Base-by-base conservation (phyloP, 805 yeast species). In the Ogataea ganodermae region DNA sequence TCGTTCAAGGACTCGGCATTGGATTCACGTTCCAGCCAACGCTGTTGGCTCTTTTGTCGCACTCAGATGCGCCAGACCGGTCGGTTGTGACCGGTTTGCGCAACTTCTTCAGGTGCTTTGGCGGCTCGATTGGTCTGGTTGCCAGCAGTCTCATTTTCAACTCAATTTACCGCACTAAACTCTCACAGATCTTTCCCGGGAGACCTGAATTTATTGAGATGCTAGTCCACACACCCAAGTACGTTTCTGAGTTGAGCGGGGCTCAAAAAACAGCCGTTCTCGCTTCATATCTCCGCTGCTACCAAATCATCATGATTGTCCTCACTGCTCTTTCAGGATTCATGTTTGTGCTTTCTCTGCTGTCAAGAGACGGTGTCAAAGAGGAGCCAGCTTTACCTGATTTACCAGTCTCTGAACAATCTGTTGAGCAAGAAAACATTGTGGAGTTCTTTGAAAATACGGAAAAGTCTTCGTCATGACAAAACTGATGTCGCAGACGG, bases 71-170 rank as follows among this genome's bases (percentile, higher is more conserved):
- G 40, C 62, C 73, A 2, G 83, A 79, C 51, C 58, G 84, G 37
- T 79, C 83, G 0, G 78, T 79, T 5, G 78, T 76, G 8, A 78
- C 79, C 10, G 71, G 80, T 7, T 67, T 79, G 5, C 68, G 84
- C 53, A 78, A 77, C 51, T 78, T 78, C 12, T 53, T 78, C 28
- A 65, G 84, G 43, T 74, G 79, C 14, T 72, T 79, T 52, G 84
- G 84, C 18, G 82, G 82, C 14, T 74, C 82, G 0, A 64, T 76
- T 27, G 84, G 84, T 0, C 65, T 78, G 26, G 80, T 48, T 17
- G 36, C 44, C 12, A 42, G 50, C 35, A 53, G 58, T 3, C 17
- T 52, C 18, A 43, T 50, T 12, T 55, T 55, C 47, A 44, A 48
- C 28, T 18, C 45, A 6, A 30, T 41, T 14, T 55, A 52, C 37